Conservation (phyloP, 2,329 filamentous ascomycete genomes). For the Fusarium sambucinum region DNA sequence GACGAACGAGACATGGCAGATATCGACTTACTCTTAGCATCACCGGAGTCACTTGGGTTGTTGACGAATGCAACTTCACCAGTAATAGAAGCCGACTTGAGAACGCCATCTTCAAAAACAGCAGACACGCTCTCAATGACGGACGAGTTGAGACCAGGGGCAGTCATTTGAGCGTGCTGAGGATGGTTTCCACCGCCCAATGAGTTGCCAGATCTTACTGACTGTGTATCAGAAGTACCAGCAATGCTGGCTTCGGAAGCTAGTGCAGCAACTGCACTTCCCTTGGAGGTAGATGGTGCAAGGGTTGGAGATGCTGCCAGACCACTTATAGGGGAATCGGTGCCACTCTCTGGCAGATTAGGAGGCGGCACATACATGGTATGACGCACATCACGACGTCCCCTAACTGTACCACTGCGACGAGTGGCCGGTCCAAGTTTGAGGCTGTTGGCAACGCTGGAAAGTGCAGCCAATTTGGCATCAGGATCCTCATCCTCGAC, state of each 20-base stretch:
- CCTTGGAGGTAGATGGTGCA: conserved; percentile 42
- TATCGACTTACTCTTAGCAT: conserved; percentile 60
- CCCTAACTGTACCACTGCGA: conserved; percentile 81
- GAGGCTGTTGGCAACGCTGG: conserved; percentile 80
- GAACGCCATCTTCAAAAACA: conserved; percentile 78
- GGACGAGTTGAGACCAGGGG: conserved; percentile 85
- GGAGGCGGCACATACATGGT: conserved; percentile 81
- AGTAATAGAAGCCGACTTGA: conserved; percentile 79
- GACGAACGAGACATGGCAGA: no score
- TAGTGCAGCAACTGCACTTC: conserved; percentile 64
- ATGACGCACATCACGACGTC: conserved; percentile 90
- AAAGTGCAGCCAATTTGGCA: conserved; percentile 78
- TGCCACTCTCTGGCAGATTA: conserved; percentile 52
- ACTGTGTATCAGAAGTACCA: conserved; percentile 84
- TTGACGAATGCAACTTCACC: conserved; percentile 92
- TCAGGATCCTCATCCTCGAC: conserved; percentile 82
- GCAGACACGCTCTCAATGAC: conserved; percentile 93
- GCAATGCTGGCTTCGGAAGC: conserved; percentile 72
- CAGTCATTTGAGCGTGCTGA: conserved; percentile 84
- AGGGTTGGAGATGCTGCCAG: conserved; percentile 42
- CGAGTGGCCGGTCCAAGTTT: conserved; percentile 74
- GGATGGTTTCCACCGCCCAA: conserved; percentile 75
- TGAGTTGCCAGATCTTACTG: conserved; percentile 88
- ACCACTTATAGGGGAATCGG: conserved; percentile 39
- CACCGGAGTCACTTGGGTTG: conserved; percentile 66